Evolutionary conservation across 1,139 yeast genomes (phyloP).

Genomic region (Pichia sp.): DNA sequence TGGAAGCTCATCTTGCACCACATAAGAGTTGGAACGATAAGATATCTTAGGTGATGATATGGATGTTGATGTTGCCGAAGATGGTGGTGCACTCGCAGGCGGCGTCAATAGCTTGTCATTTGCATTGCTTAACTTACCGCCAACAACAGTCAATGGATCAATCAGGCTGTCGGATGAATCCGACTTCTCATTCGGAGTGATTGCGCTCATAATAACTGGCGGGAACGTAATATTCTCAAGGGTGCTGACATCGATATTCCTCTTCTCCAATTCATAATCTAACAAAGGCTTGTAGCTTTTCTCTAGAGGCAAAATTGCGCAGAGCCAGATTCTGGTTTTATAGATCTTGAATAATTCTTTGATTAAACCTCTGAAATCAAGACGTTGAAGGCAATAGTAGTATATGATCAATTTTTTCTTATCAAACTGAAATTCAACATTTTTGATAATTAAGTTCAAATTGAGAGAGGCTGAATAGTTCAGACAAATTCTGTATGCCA

Average conservation of each 20-base stretch:
- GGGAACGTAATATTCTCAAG: background rate
- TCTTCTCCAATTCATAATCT: slow-evolving; percentile 25
- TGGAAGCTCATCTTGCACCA: slow-evolving; percentile 25
- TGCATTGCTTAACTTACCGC: background rate
- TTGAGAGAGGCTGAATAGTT: slow-evolving; percentile 39
- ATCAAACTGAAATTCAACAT: slow-evolving; percentile 95
- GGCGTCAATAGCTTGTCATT: background rate
- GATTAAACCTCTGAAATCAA: slow-evolving; percentile 87
- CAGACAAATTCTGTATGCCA: slow-evolving; percentile 59
- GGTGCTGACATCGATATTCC: slow-evolving; percentile 11
- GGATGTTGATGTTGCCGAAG: no score
- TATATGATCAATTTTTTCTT: slow-evolving; percentile 89
- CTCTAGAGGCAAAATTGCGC: slow-evolving; percentile 59
- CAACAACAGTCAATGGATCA: background rate
- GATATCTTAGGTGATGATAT: slow-evolving; percentile 7
- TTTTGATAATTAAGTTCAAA: slow-evolving; percentile 26
- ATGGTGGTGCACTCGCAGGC: background rate
- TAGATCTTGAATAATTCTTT: slow-evolving; percentile 89
- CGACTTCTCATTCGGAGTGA: slow-evolving; percentile 3
- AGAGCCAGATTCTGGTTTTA: slow-evolving; percentile 96
- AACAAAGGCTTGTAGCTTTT: slow-evolving; percentile 24
- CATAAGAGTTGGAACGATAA: slow-evolving; percentile 22
- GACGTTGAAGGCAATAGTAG: slow-evolving; percentile 74
- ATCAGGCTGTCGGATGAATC: slow-evolving; percentile 6
- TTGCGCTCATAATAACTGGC: background rate